Base-by-base conservation (phyloP, 2,329 filamentous ascomycete species). In the Botrytis cinerea region DNA sequence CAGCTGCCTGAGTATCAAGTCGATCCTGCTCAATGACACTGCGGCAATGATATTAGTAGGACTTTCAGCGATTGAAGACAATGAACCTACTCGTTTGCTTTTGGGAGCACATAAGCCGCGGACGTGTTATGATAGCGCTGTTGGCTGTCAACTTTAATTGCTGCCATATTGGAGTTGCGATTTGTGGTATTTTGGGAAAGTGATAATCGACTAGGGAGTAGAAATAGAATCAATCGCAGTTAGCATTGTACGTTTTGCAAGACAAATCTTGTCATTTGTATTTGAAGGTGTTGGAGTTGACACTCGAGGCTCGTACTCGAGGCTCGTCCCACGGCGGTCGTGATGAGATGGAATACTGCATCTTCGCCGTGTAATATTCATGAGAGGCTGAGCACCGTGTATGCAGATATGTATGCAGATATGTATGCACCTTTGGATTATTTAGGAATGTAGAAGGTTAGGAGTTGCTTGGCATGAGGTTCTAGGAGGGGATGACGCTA, bases 21-120 rank as follows among this genome's bases (percentile, higher is more conserved):
- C 70, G 60, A 40, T 72, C 70, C 12, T 60, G 70, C 32, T 72
- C 70, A 67, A 67, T 46, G 32, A 38, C 25, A n/a, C 70, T 72
- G 25, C 12, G 4, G 40, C 18, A 45, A 38, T 40, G 0, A 51
- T 40, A 54, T 67, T 32, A 67, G 64, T 54, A 51, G 38, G 28
- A 1, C 4, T 38, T 28, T 40, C 25, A 9, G 22, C 25, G 32
- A 22, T 28, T 59, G 35, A 54, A 32, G 12, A 60, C n/a, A n/a
- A 60, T 60, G 48, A 32, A 20, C 61, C 25, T 72, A 72, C 70
- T 72, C 70, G 9, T 67, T 48, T 38, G 70, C 70, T 51, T 72
- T 72, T 45, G 61, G 70, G 25, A 72, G 70, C 12, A 72, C 70
- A 22, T 72, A 72, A 45, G 61, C 61, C 32, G 70, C 70, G 40